Percentiles rank a stretch among this genome's conserved stretches.
These are phyloP conservation scores for Tolypocladium nubicola DNA, from an alignment of 2,329 filamentous ascomycete genomes.

Conservation along the genomic window DNA sequence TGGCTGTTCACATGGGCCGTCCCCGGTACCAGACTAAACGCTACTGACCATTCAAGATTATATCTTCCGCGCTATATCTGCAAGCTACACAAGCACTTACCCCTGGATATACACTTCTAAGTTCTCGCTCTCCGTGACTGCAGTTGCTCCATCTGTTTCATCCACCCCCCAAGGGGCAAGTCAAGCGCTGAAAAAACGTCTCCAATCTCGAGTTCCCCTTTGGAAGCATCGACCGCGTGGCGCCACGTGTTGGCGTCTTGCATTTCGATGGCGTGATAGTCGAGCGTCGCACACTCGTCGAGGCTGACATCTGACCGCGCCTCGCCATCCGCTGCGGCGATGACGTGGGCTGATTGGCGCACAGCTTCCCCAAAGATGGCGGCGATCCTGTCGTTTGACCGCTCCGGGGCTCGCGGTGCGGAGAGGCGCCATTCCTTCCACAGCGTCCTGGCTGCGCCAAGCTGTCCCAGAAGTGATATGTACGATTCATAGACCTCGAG, in stretches of 20 bases:
- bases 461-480: slow-evolving; percentile 16
- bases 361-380: slow-evolving; percentile 5
- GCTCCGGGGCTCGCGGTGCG: background rate
- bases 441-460: slow-evolving; percentile 19
- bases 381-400: background rate
- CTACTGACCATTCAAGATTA: background rate
- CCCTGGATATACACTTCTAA: background rate
- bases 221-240: background rate
- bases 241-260: slow-evolving; percentile 2
- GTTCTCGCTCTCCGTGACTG: background rate
- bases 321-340: slow-evolving; percentile 1
- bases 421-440: slow-evolving; percentile 18
- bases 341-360: slow-evolving; percentile 2
- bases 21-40: background rate
- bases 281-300: slow-evolving; percentile 8
- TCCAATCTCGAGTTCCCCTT: background rate
- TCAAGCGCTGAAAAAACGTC: background rate
- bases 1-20: no score
- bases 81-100: background rate
- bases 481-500: slow-evolving; percentile 14
- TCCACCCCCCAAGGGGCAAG: slow-evolving; percentile 3
- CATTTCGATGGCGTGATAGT: slow-evolving; percentile 10
- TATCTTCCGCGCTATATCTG: background rate
- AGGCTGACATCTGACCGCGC: slow-evolving; percentile 1
- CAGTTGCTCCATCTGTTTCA: background rate